Evolutionary conservation across 495 filamentous ascomycete genomes (phyloP), one percentile per base, ranked within the genome.

Genomic region (Penicillium canescens): DNA sequence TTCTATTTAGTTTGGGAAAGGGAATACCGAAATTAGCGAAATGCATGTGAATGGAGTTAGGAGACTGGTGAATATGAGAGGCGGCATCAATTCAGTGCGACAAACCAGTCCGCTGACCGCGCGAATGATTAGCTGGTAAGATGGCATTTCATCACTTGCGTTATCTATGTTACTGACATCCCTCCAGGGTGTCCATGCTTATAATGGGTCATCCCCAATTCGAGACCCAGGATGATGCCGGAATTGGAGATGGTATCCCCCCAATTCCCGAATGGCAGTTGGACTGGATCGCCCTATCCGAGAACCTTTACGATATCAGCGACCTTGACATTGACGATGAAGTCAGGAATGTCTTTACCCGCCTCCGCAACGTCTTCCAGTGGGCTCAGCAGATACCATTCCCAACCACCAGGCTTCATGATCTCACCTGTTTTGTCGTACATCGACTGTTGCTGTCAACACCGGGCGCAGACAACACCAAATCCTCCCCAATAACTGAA

Each of bases 1-100:
- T 39, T 14, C 0, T 1, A 13, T 13, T 6, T 33, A 82, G 79
- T 74, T 70, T 46, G 79, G 78, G 7, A 80, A 80, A 47, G 78
- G 77, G 1, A 80, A 82, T 46, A 51, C 65, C 20, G 44, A 71
- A 23, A 50, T 68, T 4, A 71, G 68, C 57, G 47, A 67, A 54
- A 77, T 78, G 69, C 79, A 82, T 51, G 62, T 81, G n/a, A 65
- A 76, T n/a, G 78, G 76, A 4, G 72, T 77, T 3, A 81, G 75
- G 54, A 60, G 59, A 21, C 57, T 82, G 21, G 74, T 81, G 21
- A 46, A 57, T 9, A 45, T 81, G 49, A 59, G 79, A 59, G 79
- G 78, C n/a, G 78, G 77, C 3, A 76, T 81, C 43, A 65, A 66
- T 40, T 46, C 67, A 36, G 67, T 81, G 3, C 67, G 70, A 40